Conservation (phyloP, 148 eudicot species). For the Spergularia bocconei region DNA sequence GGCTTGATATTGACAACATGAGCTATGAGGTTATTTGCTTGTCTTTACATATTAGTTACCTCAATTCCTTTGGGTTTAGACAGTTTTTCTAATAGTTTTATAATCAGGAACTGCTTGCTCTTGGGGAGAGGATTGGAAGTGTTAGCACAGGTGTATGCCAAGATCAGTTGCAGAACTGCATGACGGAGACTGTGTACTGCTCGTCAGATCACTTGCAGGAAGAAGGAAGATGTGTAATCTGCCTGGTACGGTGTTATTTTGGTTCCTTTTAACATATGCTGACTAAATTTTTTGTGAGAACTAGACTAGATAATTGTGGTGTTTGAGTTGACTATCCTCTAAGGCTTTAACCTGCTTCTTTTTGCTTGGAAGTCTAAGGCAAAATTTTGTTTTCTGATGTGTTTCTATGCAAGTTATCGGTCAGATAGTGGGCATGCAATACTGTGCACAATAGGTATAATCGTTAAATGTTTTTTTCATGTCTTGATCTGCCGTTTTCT, state of each 20-base stretch:
- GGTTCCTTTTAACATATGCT: neutral
- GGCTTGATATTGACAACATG: conserved; percentile 78
- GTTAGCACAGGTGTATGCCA: conserved; percentile 82
- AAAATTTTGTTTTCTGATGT: too few relatives aligned
- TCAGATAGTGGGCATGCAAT: too few relatives aligned
- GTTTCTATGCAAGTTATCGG: too few relatives aligned
- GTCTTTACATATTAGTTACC: neutral
- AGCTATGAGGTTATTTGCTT: conserved; percentile 40
- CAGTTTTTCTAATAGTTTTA: conserved; percentile 6
- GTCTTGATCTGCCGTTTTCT: too few relatives aligned
- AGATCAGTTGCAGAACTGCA: conserved; percentile 48
- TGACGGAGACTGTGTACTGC: conserved; percentile 68
- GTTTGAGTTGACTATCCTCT: too few relatives aligned
- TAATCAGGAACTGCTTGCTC: conserved; percentile 78
- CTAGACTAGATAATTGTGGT: too few relatives aligned
- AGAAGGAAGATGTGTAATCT: conserved; percentile 74
- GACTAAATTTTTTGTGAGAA: neutral
- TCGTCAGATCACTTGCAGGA: conserved; percentile 56
- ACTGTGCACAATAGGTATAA: too few relatives aligned
- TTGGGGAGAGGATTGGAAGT: conserved; percentile 88
- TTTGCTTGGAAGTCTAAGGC: too few relatives aligned
- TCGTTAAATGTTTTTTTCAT: too few relatives aligned
- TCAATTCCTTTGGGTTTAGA: neutral
- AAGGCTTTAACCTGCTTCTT: too few relatives aligned
- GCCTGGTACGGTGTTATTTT: conserved; percentile 56